Evolutionary conservation across 495 filamentous ascomycete genomes (phyloP).

Genomic region (Podospora tetraspora): DNA sequence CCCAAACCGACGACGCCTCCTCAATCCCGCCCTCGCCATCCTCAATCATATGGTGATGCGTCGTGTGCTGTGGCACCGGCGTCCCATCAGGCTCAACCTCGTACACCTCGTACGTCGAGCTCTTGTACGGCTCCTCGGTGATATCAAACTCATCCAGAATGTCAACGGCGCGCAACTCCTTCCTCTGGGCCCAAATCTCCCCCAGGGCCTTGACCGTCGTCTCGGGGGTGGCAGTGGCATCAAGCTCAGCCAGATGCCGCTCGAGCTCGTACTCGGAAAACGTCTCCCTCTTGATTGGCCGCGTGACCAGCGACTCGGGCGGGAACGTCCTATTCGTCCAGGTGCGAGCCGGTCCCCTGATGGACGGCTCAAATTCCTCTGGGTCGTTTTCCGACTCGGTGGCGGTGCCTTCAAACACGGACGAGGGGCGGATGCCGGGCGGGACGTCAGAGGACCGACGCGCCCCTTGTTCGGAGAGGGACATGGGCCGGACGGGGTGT

Average conservation of each 20-base stretch:
- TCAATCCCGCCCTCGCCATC: conserved; percentile 23
- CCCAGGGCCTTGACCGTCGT: conserved; percentile 33
- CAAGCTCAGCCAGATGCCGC: conserved; percentile 30
- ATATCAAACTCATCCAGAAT: conserved; percentile 30
- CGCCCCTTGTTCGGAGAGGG: background rate
- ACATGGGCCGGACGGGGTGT: background rate
- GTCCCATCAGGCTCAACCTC: conserved; percentile 41
- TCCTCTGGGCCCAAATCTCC: conserved; percentile 29
- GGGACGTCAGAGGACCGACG: background rate
- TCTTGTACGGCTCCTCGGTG: conserved; percentile 31
- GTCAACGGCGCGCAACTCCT: conserved; percentile 25
- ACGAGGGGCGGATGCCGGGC: conserved; percentile 6
- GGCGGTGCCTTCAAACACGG: conserved; percentile 20
- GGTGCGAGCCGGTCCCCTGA: background rate
- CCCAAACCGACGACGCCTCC: conserved; percentile 38
- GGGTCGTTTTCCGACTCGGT: conserved; percentile 28
- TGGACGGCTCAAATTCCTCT: conserved; percentile 24
- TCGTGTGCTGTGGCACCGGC: background rate
- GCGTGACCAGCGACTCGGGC: conserved; percentile 19
- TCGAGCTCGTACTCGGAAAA: conserved; percentile 34
- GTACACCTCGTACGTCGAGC: conserved; percentile 45
- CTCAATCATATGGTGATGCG: background rate
- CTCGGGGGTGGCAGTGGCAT: conserved; percentile 27
- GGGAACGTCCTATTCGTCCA: background rate
- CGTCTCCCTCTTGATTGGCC: conserved; percentile 19